phyloP scores from a whole-genome alignment of 768 basidiomycete species.

The Astraeus odoratus region DNA sequence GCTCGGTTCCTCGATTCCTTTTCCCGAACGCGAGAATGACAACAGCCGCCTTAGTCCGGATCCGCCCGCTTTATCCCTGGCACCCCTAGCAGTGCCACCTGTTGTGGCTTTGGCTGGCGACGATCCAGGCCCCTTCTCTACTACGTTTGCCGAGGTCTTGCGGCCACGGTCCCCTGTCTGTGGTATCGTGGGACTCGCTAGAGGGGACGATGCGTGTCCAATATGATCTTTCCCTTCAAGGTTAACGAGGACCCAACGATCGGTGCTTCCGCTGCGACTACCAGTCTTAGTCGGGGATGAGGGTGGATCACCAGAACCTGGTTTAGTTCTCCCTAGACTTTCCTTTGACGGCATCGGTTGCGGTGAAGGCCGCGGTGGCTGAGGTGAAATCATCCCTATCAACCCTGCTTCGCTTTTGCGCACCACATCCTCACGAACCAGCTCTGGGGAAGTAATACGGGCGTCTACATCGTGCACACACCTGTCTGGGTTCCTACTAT shows the following conservation, averaged over 20 bases:
- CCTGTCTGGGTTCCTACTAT: constrained; percentile 24
- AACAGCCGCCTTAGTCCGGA: constrained; percentile 27
- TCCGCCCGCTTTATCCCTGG: constrained; percentile 25
- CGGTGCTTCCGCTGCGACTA: constrained; percentile 32
- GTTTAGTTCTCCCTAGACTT: constrained; percentile 16
- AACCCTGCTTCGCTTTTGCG: constrained; percentile 62
- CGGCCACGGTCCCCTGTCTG: constrained; percentile 23
- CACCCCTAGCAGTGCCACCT: constrained; percentile 51
- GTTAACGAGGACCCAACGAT: constrained; percentile 64
- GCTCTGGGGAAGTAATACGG: constrained; percentile 47
- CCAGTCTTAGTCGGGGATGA: constrained; percentile 29
- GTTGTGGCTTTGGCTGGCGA: constrained; percentile 58
- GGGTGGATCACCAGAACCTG: constrained; percentile 17
- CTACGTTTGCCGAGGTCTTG: constrained; percentile 17
- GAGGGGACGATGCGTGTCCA: constrained; percentile 18
- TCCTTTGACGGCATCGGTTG: constrained; percentile 25
- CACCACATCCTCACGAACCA: constrained; percentile 35
- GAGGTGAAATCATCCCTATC: constrained; percentile 42
- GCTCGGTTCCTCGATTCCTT: constrained; percentile 23
- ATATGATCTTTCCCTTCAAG: constrained; percentile 40
- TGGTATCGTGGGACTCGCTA: constrained; percentile 22
- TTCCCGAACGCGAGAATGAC: constrained; percentile 26
- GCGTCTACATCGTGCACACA: constrained; percentile 44
- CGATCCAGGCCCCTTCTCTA: constrained; percentile 31
- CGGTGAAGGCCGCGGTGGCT: constrained; percentile 17